Conservation (phyloP, 192 early-diverging fungal genomes). For the Backusella parvicylindrica region DNA sequence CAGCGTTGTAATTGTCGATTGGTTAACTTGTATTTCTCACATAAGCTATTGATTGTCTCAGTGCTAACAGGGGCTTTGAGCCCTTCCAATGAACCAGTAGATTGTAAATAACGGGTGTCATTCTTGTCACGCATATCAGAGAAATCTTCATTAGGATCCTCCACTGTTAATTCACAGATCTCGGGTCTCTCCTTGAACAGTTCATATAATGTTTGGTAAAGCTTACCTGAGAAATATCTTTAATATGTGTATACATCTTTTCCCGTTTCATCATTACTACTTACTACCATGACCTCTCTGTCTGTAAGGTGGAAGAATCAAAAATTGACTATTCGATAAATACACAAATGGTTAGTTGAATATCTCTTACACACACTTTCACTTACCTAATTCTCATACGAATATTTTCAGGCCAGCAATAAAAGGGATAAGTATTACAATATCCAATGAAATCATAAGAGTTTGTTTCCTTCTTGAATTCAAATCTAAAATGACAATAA, state of each 20-base stretch:
- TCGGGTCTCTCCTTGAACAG: conserved; percentile 41
- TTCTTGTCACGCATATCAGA: conserved; percentile 81
- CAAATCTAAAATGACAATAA: conserved; percentile 41
- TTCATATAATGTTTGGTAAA: conserved; percentile 65
- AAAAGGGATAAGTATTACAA: conserved; percentile 83
- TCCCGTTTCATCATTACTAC: not conserved
- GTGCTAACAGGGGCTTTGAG: conserved; percentile 57
- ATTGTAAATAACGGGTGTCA: conserved; percentile 66
- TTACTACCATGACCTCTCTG: conserved; percentile 75
- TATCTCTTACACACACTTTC: not conserved
- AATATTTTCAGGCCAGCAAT: conserved; percentile 71
- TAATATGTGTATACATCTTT: not conserved
- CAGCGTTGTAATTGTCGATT: conserved; percentile 81
- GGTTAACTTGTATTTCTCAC: conserved; percentile 70
- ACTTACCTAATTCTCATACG: conserved; percentile 82
- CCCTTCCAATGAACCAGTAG: conserved; percentile 54
- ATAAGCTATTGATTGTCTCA: conserved; percentile 45
- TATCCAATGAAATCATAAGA: conserved; percentile 82
- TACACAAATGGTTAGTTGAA: not conserved
- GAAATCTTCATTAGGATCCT: conserved; percentile 92
- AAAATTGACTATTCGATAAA: conserved; percentile 85
- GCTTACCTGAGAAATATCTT: conserved; percentile 33
- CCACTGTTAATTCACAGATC: conserved; percentile 71
- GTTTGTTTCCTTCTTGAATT: conserved; percentile 44
- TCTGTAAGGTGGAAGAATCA: conserved; percentile 91